These are phyloP conservation scores for Panus rudis DNA, from an alignment of 768 basidiomycete species.

Conservation along the genomic window DNA sequence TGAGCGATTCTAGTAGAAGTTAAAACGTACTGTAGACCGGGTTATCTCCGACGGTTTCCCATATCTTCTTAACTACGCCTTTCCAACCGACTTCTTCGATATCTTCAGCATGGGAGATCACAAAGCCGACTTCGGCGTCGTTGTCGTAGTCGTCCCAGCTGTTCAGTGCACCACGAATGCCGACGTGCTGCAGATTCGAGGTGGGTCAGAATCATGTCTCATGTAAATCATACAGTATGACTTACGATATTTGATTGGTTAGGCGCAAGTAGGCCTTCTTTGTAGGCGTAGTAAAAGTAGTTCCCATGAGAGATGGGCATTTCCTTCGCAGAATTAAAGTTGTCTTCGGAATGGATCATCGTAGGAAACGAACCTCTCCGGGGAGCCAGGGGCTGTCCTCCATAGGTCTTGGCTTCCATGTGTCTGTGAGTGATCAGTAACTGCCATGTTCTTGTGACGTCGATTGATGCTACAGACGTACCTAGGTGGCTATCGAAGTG, in stretches of 20 bases:
- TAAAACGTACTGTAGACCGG: slow-evolving; percentile 23
- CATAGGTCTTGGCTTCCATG: slow-evolving; percentile 15
- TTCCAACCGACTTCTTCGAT: slow-evolving; percentile 26
- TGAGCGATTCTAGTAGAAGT: background rate
- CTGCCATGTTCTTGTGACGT: no score
- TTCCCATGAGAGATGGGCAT: slow-evolving; percentile 25
- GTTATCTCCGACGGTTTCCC: slow-evolving; percentile 26
- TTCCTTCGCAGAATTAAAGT: slow-evolving; percentile 8
- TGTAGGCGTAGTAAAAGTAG: slow-evolving; percentile 27
- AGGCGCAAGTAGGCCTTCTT: slow-evolving; percentile 26
- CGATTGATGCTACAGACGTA: slow-evolving; percentile 10
- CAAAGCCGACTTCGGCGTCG: slow-evolving; percentile 24
- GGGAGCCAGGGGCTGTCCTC: slow-evolving; percentile 24
- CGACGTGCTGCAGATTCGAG: slow-evolving; percentile 22
- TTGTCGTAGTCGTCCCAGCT: slow-evolving; percentile 24
- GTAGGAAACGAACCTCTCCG: slow-evolving; percentile 10
- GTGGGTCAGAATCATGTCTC: background rate
- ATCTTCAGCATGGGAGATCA: slow-evolving; percentile 27
- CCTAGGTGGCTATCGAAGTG: slow-evolving; percentile 28
- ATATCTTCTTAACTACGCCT: slow-evolving; percentile 26
- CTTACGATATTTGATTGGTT: slow-evolving; percentile 26
- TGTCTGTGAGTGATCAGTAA: slow-evolving; percentile 6
- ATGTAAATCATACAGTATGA: background rate
- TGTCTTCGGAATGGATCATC: no score
- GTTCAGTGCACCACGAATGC: slow-evolving; percentile 22